Evolutionary conservation across 1,139 yeast species (phyloP).

Genomic region (Komagataea norvegica): DNA sequence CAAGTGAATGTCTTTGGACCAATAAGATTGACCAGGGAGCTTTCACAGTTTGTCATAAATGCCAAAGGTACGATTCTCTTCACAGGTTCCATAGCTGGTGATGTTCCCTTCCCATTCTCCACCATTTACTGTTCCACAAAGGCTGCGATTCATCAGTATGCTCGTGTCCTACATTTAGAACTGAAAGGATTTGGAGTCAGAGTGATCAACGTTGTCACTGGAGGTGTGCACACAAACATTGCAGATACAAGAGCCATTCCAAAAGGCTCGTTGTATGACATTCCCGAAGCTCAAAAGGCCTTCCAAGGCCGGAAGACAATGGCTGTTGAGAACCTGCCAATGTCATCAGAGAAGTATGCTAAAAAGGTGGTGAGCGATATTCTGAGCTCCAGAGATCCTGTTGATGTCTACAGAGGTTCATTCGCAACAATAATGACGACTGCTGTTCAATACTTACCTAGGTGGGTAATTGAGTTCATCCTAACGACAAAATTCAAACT

Average conservation of each 20-base stretch:
- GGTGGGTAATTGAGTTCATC: constrained; percentile 42
- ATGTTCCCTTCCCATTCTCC: constrained; percentile 67
- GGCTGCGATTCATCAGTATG: constrained; percentile 74
- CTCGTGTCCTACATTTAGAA: constrained; percentile 58
- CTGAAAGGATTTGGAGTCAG: constrained; percentile 69
- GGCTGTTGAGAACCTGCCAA: constrained; percentile 58
- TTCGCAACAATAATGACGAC: constrained; percentile 33
- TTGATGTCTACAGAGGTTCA: constrained; percentile 54
- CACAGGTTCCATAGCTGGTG: constrained; percentile 70
- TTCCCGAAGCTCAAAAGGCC: constrained; percentile 46
- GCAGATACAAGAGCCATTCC: constrained; percentile 55
- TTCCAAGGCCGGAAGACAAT: constrained; percentile 51
- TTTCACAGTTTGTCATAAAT: constrained; percentile 52
- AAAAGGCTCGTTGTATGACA: constrained; percentile 47
- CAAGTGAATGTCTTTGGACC: constrained; percentile 55
- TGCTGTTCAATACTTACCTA: constrained; percentile 40
- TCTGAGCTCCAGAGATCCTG: constrained; percentile 34
- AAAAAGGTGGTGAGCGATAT: constrained; percentile 47
- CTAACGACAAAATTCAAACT: constrained; percentile 48
- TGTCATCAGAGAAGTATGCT: constrained; percentile 55
- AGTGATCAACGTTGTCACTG: constrained; percentile 67
- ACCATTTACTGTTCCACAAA: constrained; percentile 66
- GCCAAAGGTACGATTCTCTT: constrained; percentile 70
- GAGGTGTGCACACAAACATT: constrained; percentile 60
- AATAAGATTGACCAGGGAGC: constrained; percentile 56